Base-by-base conservation (phyloP, 1,284 basidiomycete genomes). In the Leccinum insigne region DNA sequence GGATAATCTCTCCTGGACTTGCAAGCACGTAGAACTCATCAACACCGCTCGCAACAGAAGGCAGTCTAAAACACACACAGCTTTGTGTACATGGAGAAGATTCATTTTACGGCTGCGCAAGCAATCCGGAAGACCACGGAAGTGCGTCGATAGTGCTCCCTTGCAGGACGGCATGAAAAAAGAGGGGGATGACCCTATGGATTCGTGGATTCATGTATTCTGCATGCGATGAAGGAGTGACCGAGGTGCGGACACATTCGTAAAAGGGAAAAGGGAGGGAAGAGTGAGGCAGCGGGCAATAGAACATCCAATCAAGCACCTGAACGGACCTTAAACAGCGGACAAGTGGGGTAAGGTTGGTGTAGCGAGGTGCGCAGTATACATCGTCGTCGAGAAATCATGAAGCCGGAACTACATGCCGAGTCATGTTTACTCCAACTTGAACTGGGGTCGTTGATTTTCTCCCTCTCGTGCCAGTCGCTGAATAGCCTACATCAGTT, bases 271-370 rank as follows among this genome's bases (percentile, higher is more conserved):
- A 66, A 71, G 54, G 59, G 73, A 57, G 65, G 63, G 70, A 65
- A 52, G 49, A 29, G 70, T 57, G 67, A 77, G 74, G 75, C 74
- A 70, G 64, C 61, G 67, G 63, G 63, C 60, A 68, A 67, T 40
- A 65, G 63, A 44, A 57, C 67, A 66, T 58, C 40, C 66, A 62
- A 64, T 67, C 66, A 69, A 67, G 21, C 40, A 58, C 60, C 66
- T 65, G 58, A 21, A 69, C 71, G 74, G 75, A 77, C 70, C 70
- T 77, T 74, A 76, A 69, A 64, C 63, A 67, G 60, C 63, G 63
- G 68, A 52, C 56, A 49, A 60, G 56, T 64, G 64, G 62, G 32
- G 64, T 58, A 67, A 59, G 58, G 42, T 61, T 60, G 38, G 47
- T 60, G 66, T 52, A 62, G 49, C 58, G 64, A 66, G 60, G 64